phyloP scores from a whole-genome alignment of 805 yeast genomes.

The Metschnikowia hibisci region DNA sequence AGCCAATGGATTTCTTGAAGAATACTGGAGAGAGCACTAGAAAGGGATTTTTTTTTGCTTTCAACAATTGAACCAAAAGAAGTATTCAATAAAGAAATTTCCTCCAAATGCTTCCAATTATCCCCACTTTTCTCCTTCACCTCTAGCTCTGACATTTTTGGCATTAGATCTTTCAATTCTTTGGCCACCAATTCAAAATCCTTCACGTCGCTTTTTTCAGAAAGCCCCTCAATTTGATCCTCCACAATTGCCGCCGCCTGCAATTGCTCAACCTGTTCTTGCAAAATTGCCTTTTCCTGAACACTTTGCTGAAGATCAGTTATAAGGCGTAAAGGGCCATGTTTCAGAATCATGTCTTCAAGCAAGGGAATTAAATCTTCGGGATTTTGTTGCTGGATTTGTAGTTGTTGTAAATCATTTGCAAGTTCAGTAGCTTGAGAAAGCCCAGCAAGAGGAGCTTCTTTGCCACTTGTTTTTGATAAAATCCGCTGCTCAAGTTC shows the following conservation, averaged over 20 bases:
- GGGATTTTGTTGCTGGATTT: not conserved
- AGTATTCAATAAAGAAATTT: no score
- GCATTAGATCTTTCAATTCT: not conserved
- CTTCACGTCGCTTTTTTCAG: not conserved
- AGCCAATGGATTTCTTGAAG: slow-evolving; percentile 24
- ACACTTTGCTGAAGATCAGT: not conserved
- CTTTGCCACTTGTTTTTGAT: not conserved
- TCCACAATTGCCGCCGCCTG: slow-evolving; percentile 7
- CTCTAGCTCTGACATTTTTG: no score
- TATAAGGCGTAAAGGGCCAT: not conserved
- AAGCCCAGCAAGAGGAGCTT: not conserved
- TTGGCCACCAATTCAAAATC: slow-evolving; percentile 13
- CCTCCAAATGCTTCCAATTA: no score
- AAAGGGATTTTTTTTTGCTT: slow-evolving; percentile 6
- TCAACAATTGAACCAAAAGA: slow-evolving; percentile 2
- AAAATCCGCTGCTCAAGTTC: not conserved
- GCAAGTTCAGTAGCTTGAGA: not conserved
- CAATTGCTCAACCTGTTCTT: not conserved
- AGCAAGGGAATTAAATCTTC: not conserved
- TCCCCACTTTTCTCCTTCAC: no score
- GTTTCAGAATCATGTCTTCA: not conserved
- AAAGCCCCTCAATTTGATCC: slow-evolving; percentile 3
- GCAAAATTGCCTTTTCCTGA: not conserved
- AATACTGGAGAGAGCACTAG: slow-evolving; percentile 11
- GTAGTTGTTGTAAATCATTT: not conserved